Evolutionary conservation across 2,329 filamentous ascomycete species (phyloP), one percentile per base, ranked within the genome.

Genomic region (Cordyceps sp.): DNA sequence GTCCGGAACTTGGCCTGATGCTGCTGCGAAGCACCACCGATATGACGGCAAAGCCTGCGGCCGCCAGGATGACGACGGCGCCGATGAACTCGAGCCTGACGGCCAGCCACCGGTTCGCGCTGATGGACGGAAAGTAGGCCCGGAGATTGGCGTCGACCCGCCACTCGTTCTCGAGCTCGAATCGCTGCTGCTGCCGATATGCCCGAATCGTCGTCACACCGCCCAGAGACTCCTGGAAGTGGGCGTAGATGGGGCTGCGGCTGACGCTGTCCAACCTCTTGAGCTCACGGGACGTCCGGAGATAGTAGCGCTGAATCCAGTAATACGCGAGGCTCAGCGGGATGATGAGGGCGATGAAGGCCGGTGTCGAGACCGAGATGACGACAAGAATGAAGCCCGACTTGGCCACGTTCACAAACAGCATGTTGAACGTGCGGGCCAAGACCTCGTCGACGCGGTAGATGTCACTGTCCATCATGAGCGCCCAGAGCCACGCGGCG

Each of bases 381-480:
- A 98, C 75, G 26, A 73, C 69, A 42, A 98, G 66, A 6, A 84
- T 98, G 57, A 94, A 94, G 13, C 72, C 59, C 10, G 82, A 83
- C 38, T 72, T 70, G 33, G 75, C 78, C 22, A 70, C 61, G 46
- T 88, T 88, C 45, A 75, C 73, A 47, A 90, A 88, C 38, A 88
- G 62, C 86, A 96, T 96, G 57, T 96, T 96, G 64, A 98, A 98
- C 12, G 85, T 93, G 42, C 92, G 78, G 40, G 90, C 88, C 44
- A 98, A 69, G 26, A 96, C 81, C 61, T 98, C 84, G 49, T 94
- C 85, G 22, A 96, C 78, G 36, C 69, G 68, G 54, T 85, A 84
- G 36, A 83, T 76, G 49, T 86, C 76, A 57, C 75, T 75, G 42
- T 26, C 39, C 37, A 37, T 15, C n/a, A 41, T 54, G 37, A 52